phyloP scores from a whole-genome alignment of 768 basidiomycete genomes.

The Roridomyces roridus region DNA sequence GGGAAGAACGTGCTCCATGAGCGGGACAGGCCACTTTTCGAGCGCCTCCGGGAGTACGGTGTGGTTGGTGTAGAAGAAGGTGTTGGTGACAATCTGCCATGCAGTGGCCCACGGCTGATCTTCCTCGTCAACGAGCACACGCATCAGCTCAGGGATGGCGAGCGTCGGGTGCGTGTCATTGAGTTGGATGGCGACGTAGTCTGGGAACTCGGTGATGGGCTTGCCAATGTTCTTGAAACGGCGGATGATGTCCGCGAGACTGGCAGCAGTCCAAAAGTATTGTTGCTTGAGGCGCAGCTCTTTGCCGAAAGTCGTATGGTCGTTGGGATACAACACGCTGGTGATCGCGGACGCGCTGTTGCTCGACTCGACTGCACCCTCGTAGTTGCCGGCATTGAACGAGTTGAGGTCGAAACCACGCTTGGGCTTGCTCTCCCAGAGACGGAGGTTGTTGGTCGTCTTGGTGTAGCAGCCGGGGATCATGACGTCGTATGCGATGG shows the following conservation, averaged over 20 bases:
- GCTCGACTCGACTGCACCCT: constrained; percentile 84
- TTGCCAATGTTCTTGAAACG: constrained; percentile 92
- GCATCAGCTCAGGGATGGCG: constrained; percentile 94
- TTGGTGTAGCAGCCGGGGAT: constrained; percentile 86
- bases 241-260: constrained; percentile 86
- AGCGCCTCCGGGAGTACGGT: constrained; percentile 89
- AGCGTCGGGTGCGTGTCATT: constrained; percentile 97
- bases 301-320: constrained; percentile 83
- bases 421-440: constrained; percentile 88
- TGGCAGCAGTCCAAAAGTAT: constrained; percentile 94
- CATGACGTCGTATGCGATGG: constrained; percentile 94
- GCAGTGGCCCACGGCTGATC: constrained; percentile 83
- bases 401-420: constrained; percentile 92
- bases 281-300: constrained; percentile 94
- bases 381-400: constrained; percentile 97
- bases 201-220: constrained; percentile 80
- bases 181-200: constrained; percentile 92
- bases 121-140: constrained; percentile 91
- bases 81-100: constrained; percentile 88
- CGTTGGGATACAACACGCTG: constrained; percentile 94
- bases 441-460: constrained; percentile 89
- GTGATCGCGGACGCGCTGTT: constrained; percentile 95
- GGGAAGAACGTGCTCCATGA: constrained; percentile 86
- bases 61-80: constrained; percentile 97
- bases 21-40: constrained; percentile 91